These are phyloP conservation scores for Tolypocladium guangdongense DNA, from an alignment of 2,329 filamentous ascomycete genomes.

Conservation along the genomic window DNA sequence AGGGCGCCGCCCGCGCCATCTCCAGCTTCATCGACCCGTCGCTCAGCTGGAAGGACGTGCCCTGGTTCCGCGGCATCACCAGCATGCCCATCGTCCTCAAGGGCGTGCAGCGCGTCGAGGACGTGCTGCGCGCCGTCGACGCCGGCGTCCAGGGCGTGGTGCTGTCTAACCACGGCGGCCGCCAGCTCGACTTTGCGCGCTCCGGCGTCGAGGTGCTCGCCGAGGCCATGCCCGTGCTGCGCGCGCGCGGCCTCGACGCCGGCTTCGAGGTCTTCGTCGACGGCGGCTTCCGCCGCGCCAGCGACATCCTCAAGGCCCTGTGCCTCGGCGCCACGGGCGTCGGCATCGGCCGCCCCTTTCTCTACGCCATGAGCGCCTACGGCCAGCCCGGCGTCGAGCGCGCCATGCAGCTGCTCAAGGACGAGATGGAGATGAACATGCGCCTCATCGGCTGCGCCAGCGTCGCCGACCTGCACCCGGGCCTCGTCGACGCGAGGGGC, in stretches of 20 bases:
- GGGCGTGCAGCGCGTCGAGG: slow-evolving; percentile 91
- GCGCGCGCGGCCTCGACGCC: slow-evolving; percentile 51
- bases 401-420: slow-evolving; percentile 85
- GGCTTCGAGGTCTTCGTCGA: slow-evolving; percentile 84
- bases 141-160: slow-evolving; percentile 80
- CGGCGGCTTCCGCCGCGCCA: slow-evolving; percentile 79
- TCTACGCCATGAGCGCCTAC: slow-evolving; percentile 94
- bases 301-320: slow-evolving; percentile 90
- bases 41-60: slow-evolving; percentile 87
- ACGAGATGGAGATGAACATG: slow-evolving; percentile 99
- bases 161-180: slow-evolving; percentile 88
- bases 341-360: slow-evolving; percentile 86
- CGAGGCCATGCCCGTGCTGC: slow-evolving; percentile 83
- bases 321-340: slow-evolving; percentile 88
- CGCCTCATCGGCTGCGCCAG: slow-evolving; percentile 71
- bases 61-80: slow-evolving; percentile 86
- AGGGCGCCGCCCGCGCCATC: slow-evolving; percentile 90
- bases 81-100: slow-evolving; percentile 94
- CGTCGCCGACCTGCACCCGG: slow-evolving; percentile 68
- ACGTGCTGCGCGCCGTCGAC: slow-evolving; percentile 80
- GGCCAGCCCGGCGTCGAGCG: slow-evolving; percentile 78
- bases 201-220: slow-evolving; percentile 84
- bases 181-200: slow-evolving; percentile 85
- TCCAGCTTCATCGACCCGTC: slow-evolving; percentile 92
- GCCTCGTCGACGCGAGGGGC: slow-evolving; percentile 67